A percentile compares a stretch with the other conserved stretches of the same genome.
These are phyloP conservation scores for Leccinum boreale DNA, from an alignment of 768 basidiomycete genomes.

Conservation along the genomic window DNA sequence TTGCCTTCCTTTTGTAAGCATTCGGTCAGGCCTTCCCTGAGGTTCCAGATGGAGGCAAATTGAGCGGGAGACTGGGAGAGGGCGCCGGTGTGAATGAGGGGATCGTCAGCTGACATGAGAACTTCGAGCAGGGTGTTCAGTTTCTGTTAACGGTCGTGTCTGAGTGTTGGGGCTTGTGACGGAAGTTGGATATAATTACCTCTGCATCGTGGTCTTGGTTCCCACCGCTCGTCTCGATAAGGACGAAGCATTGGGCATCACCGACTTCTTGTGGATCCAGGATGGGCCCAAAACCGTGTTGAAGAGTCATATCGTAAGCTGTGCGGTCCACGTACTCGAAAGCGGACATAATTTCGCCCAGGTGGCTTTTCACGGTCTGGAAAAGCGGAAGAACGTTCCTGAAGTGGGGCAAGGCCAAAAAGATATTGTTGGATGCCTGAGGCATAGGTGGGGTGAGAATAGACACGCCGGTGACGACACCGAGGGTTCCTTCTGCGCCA, in stretches of 20 bases:
- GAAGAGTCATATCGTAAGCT: conserved; percentile 78
- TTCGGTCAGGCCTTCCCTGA: conserved; percentile 91
- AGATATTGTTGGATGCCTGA: conserved; percentile 84
- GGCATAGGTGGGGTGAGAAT: conserved; percentile 86
- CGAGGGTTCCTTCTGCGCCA: conserved; percentile 94
- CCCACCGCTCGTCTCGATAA: conserved; percentile 93
- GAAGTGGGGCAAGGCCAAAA: conserved; percentile 85
- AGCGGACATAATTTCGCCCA: conserved; percentile 94
- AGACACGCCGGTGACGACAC: conserved; percentile 91
- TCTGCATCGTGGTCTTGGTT: conserved; percentile 91
- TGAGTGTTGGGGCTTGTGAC: conserved; percentile 1
- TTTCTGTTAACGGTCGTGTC: conserved; percentile 59
- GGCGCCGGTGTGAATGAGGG: conserved; percentile 85
- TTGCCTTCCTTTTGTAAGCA: conserved; percentile 92
- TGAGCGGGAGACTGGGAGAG: conserved; percentile 89
- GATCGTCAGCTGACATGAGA: conserved; percentile 69
- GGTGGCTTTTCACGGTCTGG: conserved; percentile 70
- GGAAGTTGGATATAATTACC: conserved; percentile 40
- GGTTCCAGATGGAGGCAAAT: conserved; percentile 84
- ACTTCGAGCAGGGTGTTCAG: conserved; percentile 70
- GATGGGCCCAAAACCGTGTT: conserved; percentile 77
- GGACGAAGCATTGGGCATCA: conserved; percentile 82
- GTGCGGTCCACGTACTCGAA: conserved; percentile 95
- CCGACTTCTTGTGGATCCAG: conserved; percentile 71
- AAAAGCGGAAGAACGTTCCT: conserved; percentile 85